These are phyloP conservation scores for Carex littledalei DNA, from an alignment of 176 grass and related monocot genomes.

Conservation along the genomic window DNA sequence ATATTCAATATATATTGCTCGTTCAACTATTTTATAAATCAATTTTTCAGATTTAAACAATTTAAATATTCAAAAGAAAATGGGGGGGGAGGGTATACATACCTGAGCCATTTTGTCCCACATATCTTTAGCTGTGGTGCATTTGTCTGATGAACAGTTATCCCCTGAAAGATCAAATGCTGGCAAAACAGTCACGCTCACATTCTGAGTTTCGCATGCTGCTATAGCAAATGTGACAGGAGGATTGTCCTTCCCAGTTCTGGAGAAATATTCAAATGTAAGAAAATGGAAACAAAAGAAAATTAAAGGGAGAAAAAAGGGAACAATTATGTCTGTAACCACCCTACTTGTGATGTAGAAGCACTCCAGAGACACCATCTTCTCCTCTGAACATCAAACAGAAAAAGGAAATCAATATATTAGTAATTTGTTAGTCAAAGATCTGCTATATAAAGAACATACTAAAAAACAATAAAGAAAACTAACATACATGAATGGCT, in stretches of 20 bases:
- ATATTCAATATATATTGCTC: background rate
- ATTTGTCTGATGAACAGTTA: conserved; percentile 52
- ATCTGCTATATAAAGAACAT: conserved; percentile 19
- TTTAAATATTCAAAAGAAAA: conserved; percentile 1
- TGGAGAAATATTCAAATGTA: conserved; percentile 30
- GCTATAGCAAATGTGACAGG: conserved; percentile 95
- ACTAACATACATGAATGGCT: conserved; percentile 83
- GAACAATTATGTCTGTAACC: conserved; percentile 28
- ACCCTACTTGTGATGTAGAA: conserved; percentile 99
- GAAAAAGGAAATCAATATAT: conserved; percentile 16
- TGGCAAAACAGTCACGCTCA: conserved; percentile 80
- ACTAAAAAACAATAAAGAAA: background rate
- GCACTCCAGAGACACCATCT: conserved; percentile 86
- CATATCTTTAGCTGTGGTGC: conserved; percentile 77
- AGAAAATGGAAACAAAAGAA: conserved; percentile 14
- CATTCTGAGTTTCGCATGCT: conserved; percentile 88
- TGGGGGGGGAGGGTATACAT: background rate
- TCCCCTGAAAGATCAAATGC: conserved; percentile 79
- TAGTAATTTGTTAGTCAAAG: conserved; percentile 20
- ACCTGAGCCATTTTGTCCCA: conserved; percentile 83
- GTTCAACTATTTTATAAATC: background rate
- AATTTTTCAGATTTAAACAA: background rate
- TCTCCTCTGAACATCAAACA: conserved; percentile 56
- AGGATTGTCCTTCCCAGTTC: conserved; percentile 83
- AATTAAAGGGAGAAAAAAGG: conserved; percentile 9